phyloP scores from a whole-genome alignment of 495 filamentous ascomycete species.

The Penicillium waksmanii region DNA sequence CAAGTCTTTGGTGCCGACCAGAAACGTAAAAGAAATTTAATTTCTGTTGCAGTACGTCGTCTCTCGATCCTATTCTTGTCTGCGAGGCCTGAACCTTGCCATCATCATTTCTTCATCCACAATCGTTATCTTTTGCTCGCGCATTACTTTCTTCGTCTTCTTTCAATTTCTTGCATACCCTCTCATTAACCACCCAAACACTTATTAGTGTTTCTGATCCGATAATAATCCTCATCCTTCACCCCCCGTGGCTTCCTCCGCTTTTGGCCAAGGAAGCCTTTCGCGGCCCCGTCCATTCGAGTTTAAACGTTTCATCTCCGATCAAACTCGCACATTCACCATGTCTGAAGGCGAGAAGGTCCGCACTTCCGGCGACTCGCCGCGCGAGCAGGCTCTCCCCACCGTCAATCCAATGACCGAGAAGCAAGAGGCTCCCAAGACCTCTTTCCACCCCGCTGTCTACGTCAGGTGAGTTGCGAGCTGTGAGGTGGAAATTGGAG shows the following conservation, averaged over 20 bases:
- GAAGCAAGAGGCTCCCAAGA: conserved; percentile 65
- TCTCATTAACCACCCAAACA: conserved; percentile 26
- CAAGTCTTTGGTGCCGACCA: conserved; percentile 10
- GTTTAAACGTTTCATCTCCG: conserved; percentile 52
- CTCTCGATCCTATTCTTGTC: no score
- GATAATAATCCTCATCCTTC: conserved; percentile 23
- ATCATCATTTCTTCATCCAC: conserved; percentile 37
- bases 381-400: conserved; percentile 70
- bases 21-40: conserved; percentile 9
- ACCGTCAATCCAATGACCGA: conserved; percentile 75
- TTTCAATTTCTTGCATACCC: conserved; percentile 17
- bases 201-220: conserved; percentile 26
- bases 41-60: no score
- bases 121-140: conserved; percentile 35
- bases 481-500: not conserved
- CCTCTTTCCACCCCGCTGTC: conserved; percentile 76
- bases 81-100: conserved; percentile 21
- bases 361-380: conserved; percentile 74
- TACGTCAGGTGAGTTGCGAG: conserved; percentile 77
- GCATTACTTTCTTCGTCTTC: conserved; percentile 2
- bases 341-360: conserved; percentile 75
- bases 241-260: conserved; percentile 51
- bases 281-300: conserved; percentile 56
- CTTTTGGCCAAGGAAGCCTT: conserved; percentile 51
- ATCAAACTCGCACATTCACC: conserved; percentile 57